phyloP scores from a whole-genome alignment of 2,329 filamentous ascomycete genomes.

The Phyllosticta capitalensis region DNA sequence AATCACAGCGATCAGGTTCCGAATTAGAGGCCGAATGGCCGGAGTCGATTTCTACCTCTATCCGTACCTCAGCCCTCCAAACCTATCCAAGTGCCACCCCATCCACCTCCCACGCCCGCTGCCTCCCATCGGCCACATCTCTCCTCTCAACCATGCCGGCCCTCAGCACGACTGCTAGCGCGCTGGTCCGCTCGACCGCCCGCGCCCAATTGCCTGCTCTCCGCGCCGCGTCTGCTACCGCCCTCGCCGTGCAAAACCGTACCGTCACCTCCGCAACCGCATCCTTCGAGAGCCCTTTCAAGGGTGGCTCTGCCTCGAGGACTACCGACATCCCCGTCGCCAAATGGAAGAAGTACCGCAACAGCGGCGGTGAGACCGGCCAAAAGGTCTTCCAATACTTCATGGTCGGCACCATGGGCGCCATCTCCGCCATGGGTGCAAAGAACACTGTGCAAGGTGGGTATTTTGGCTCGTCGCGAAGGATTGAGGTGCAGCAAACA shows the following conservation, averaged over 20 bases:
- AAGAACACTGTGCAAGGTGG: conserved; percentile 97
- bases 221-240: conserved; percentile 34
- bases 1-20: not conserved
- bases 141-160: conserved; percentile 37
- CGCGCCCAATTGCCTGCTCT: conserved; percentile 38
- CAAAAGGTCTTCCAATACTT: conserved; percentile 96
- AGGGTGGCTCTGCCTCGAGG: conserved; percentile 35
- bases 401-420: conserved; percentile 93
- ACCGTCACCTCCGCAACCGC: conserved; percentile 31
- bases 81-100: conserved; percentile 9
- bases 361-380: conserved; percentile 53
- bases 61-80: not conserved
- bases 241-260: conserved; percentile 32
- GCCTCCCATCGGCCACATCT: conserved; percentile 15
- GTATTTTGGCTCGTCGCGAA: conserved; percentile 22
- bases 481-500: conserved; percentile 6
- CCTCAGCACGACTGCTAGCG: conserved; percentile 37
- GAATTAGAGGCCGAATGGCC: not conserved
- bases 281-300: conserved; percentile 48
- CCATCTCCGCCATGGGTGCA: conserved; percentile 82
- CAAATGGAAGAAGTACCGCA: conserved; percentile 62
- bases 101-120: conserved; percentile 17
- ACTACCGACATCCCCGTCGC: conserved; percentile 78
- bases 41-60: not conserved
- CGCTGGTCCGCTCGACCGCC: conserved; percentile 38